Conservation (phyloP, 352 stramenopile genomes). For the Saprolegnia diclina region DNA sequence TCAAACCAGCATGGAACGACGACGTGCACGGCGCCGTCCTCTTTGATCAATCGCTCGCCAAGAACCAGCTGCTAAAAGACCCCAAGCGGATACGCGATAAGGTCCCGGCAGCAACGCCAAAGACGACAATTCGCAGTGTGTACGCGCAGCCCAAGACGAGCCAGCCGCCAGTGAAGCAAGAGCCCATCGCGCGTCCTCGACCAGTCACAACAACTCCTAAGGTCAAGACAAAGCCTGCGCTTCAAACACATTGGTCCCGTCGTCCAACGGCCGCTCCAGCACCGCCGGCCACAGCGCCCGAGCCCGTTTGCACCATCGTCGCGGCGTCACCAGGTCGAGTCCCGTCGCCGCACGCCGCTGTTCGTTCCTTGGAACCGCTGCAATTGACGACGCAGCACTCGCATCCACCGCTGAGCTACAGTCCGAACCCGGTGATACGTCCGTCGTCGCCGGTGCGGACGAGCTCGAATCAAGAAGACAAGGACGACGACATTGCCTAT, state of each 20-base stretch:
- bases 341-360: neutral
- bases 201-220: neutral
- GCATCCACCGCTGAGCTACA: neutral
- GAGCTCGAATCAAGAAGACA: slow-evolving; percentile 21
- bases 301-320: neutral
- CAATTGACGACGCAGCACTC: neutral
- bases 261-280: neutral
- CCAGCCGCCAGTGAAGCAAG: too few species aligned
- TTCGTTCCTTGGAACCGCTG: too few species aligned
- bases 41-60: slow-evolving; percentile 18
- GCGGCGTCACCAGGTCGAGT: neutral
- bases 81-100: neutral
- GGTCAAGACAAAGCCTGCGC: neutral
- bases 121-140: neutral
- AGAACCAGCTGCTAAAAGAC: slow-evolving; percentile 9
- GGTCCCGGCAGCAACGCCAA: neutral
- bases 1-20: slow-evolving; percentile 9
- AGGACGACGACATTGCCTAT: slow-evolving; percentile 17
- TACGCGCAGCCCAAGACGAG: neutral
- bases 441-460: neutral
- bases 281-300: neutral
- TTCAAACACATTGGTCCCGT: neutral
- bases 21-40: slow-evolving; percentile 1
- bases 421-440: neutral
- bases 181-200: neutral